Conservation (phyloP, 352 stramenopile genomes). For the Thalassiosira livingstoniorum region DNA sequence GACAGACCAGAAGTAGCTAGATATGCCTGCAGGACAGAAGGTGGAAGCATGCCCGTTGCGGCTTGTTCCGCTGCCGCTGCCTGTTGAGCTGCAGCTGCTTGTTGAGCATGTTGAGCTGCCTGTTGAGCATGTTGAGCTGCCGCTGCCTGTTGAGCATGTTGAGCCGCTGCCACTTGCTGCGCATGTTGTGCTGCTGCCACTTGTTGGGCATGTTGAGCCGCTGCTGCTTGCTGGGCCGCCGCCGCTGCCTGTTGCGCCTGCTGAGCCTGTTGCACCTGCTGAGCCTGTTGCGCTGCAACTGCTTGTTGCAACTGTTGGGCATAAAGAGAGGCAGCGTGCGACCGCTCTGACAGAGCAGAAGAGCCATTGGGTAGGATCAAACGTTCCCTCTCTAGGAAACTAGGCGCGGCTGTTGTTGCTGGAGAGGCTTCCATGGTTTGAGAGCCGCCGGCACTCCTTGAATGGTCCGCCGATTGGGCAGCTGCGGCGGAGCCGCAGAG, state of each 20-base stretch:
- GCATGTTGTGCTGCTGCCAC: constrained; percentile 9
- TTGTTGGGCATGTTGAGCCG: constrained; percentile 9
- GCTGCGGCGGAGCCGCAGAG: constrained; percentile 47
- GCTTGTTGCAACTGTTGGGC: constrained; percentile 33
- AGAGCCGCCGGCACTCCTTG: neutral
- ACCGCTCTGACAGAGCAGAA: neutral
- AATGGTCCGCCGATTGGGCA: neutral
- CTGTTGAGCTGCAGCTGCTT: constrained; percentile 41
- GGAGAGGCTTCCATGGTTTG: neutral
- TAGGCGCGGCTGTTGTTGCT: neutral
- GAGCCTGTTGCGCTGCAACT: constrained; percentile 14
- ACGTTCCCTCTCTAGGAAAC: neutral
- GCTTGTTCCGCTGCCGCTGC: constrained; percentile 37
- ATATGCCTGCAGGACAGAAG: constrained; percentile 12
- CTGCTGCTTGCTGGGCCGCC: constrained; percentile 14
- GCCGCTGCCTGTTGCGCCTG: constrained; percentile 21
- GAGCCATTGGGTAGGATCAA: neutral
- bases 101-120: constrained; percentile 6
- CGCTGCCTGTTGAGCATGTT: constrained; percentile 16
- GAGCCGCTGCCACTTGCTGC: constrained; percentile 10
- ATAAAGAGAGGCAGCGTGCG: constrained; percentile 25
- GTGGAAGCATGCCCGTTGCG: constrained; percentile 3
- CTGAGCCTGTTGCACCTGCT: constrained; percentile 20
- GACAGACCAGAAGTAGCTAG: neutral
- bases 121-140: constrained; percentile 11